Evolutionary conservation across 768 basidiomycete genomes (phyloP).

Genomic region (Infundibulicybe gibba): DNA sequence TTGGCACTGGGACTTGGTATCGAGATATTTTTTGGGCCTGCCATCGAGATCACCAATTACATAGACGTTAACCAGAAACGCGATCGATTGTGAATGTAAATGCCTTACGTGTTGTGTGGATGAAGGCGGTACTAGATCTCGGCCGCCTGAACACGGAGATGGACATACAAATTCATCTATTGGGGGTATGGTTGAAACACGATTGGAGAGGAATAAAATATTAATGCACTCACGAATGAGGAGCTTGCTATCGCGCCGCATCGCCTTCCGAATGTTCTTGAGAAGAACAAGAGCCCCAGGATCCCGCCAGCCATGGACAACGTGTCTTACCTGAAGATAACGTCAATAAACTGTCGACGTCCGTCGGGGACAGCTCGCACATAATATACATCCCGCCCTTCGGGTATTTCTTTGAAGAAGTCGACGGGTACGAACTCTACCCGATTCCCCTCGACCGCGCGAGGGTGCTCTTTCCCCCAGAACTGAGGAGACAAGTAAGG

Average conservation of each 20-base stretch:
- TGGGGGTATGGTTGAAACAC: too few relatives aligned
- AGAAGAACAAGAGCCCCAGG: constrained; percentile 23
- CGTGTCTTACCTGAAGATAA: constrained; percentile 19
- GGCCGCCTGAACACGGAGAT: too few relatives aligned
- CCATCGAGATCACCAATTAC: too few relatives aligned
- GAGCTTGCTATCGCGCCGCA: constrained; percentile 31
- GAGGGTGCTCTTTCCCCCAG: constrained; percentile 31
- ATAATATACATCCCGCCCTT: constrained; percentile 37
- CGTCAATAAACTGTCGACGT: background rate
- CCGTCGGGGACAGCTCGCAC: constrained; percentile 19
- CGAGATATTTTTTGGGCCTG: too few relatives aligned
- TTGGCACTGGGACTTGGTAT: too few relatives aligned
- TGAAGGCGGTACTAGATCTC: too few relatives aligned
- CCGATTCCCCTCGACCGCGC: constrained; percentile 26
- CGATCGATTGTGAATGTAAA: too few relatives aligned
- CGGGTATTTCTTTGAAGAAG: constrained; percentile 34
- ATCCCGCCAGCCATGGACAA: constrained; percentile 34
- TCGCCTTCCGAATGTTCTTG: constrained; percentile 23
- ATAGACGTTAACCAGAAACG: too few relatives aligned
- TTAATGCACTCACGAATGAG: constrained; percentile 24
- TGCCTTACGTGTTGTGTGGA: too few relatives aligned
- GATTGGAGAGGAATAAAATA: background rate
- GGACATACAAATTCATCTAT: too few relatives aligned
- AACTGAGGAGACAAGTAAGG: constrained; percentile 7
- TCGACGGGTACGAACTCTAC: constrained; percentile 36